Evolutionary conservation across 495 filamentous ascomycete species (phyloP).

Genomic region (Penicilliopsis zonata): DNA sequence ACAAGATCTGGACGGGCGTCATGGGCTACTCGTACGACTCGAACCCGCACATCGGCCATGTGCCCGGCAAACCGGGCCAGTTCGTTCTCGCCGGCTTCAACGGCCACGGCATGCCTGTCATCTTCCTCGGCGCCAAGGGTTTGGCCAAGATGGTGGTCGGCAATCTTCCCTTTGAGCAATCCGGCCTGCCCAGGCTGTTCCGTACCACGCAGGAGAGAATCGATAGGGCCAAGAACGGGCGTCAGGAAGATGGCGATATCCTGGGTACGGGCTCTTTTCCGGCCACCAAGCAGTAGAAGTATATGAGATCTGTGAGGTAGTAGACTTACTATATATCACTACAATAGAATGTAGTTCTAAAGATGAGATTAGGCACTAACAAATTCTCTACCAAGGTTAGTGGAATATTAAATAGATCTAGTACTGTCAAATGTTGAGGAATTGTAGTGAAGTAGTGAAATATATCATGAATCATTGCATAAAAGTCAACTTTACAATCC

Average conservation of each 20-base stretch:
- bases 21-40: slow-evolving; percentile 34
- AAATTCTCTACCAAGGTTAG: too few species aligned
- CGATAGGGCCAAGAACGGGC: slow-evolving; percentile 8
- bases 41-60: slow-evolving; percentile 34
- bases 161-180: slow-evolving; percentile 22
- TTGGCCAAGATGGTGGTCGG: slow-evolving; percentile 33
- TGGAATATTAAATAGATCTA: too few species aligned
- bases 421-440: too few species aligned
- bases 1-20: slow-evolving; percentile 39
- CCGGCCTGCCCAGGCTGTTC: slow-evolving; percentile 24
- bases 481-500: too few species aligned
- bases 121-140: slow-evolving; percentile 28
- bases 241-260: slow-evolving; percentile 16
- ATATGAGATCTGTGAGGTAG: too few species aligned
- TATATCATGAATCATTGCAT: too few species aligned
- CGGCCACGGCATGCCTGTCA: slow-evolving; percentile 42
- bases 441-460: too few species aligned
- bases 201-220: slow-evolving; percentile 21
- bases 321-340: too few species aligned
- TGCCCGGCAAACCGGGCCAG: slow-evolving; percentile 28
- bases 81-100: slow-evolving; percentile 42
- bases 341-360: too few species aligned
- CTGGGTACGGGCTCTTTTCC: too few species aligned
- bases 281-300: too few species aligned
- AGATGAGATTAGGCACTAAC: too few species aligned